A percentile compares a stretch with the other conserved stretches of the same genome.
phyloP scores from a whole-genome alignment of 371 early-diverging fungal genomes.

The Enterocytospora artemiae region DNA sequence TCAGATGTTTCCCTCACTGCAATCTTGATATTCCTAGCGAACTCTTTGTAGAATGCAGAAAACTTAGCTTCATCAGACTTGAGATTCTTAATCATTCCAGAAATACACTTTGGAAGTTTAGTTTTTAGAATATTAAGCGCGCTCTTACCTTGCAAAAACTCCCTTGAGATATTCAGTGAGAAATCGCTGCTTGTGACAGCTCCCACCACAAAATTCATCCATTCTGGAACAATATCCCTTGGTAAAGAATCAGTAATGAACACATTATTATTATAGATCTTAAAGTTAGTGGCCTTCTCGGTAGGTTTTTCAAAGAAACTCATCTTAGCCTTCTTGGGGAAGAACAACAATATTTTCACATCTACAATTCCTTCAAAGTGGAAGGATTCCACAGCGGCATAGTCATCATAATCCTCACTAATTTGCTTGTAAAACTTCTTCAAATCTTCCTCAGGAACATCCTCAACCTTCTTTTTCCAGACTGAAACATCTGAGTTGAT shows the following conservation, averaged over 20 bases:
- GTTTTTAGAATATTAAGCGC: constrained; percentile 80
- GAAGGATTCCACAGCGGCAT: constrained; percentile 73
- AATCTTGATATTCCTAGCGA: constrained; percentile 76
- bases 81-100: constrained; percentile 76
- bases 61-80: constrained; percentile 71
- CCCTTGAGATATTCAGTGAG: constrained; percentile 86
- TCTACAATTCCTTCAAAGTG: constrained; percentile 76
- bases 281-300: constrained; percentile 79
- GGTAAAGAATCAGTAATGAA: constrained; percentile 80
- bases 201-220: constrained; percentile 71
- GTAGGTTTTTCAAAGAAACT: constrained; percentile 72
- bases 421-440: constrained; percentile 78
- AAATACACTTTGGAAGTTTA: constrained; percentile 76
- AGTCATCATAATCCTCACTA: constrained; percentile 85
- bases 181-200: constrained; percentile 84
- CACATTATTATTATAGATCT: constrained; percentile 82
- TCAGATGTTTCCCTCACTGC: constrained; percentile 72
- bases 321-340: constrained; percentile 73
- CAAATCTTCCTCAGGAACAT: constrained; percentile 75
- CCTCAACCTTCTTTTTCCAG: constrained; percentile 80
- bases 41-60: constrained; percentile 78
- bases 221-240: constrained; percentile 72
- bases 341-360: constrained; percentile 76
- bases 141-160: constrained; percentile 82
- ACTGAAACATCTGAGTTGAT: constrained; percentile 69